phyloP scores from a whole-genome alignment of 2,329 filamentous ascomycete species.

The Conoideocrella luteorostrata region DNA sequence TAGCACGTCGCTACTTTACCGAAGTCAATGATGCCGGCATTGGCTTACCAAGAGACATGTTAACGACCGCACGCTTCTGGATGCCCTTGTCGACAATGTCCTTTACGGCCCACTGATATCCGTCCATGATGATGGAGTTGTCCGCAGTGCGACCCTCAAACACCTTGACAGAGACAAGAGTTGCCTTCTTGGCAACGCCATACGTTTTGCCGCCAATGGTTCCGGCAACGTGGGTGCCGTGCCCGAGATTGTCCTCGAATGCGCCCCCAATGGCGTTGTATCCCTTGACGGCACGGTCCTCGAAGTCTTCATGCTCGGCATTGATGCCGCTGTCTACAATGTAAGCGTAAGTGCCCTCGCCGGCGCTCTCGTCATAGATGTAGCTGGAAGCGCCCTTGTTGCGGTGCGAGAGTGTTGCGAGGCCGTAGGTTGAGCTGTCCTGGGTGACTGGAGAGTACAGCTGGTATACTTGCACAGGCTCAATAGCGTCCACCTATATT shows the following conservation, averaged over 20 bases:
- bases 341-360: conserved; percentile 48
- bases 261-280: conserved; percentile 27
- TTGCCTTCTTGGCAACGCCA: conserved; percentile 39
- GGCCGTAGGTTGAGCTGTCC: not conserved
- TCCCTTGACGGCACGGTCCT: conserved; percentile 34
- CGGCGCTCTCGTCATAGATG: conserved; percentile 43
- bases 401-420: conserved; percentile 15
- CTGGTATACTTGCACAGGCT: not conserved
- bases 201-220: conserved; percentile 37
- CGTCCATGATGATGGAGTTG: conserved; percentile 19
- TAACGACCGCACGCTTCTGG: conserved; percentile 39
- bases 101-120: conserved; percentile 32
- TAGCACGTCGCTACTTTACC: no score
- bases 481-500: not conserved
- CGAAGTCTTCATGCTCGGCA: conserved; percentile 44
- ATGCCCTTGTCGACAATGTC: conserved; percentile 34
- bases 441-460: not conserved
- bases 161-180: conserved; percentile 40
- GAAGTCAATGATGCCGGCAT: not conserved
- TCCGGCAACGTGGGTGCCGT: conserved; percentile 42
- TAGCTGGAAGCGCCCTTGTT: conserved; percentile 26
- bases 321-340: conserved; percentile 57
- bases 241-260: conserved; percentile 31
- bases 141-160: conserved; percentile 21
- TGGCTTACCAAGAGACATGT: conserved; percentile 42